Evolutionary conservation across 108 stramenopile genomes (phyloP).

Genomic region (Nitzschia sp.): DNA sequence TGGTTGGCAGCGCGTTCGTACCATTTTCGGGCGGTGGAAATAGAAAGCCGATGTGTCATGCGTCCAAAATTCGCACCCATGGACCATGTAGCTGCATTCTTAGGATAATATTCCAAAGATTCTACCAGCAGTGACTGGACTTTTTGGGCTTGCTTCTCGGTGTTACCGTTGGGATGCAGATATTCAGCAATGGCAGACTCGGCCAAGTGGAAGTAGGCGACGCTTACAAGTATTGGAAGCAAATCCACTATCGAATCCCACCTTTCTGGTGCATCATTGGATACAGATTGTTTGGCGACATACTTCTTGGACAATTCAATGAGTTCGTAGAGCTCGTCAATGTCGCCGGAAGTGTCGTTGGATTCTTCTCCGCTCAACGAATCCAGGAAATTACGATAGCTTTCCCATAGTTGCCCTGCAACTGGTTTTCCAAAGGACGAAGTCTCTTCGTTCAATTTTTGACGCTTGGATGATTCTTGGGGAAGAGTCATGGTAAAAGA

Average conservation of each 20-base stretch:
- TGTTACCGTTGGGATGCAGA: slow-evolving; percentile 5
- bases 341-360: slow-evolving; percentile 43
- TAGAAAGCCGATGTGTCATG: slow-evolving; percentile 36
- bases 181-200: slow-evolving; percentile 50
- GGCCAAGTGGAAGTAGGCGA: slow-evolving; percentile 57
- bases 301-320: slow-evolving; percentile 20
- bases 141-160: not conserved
- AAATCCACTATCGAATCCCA: slow-evolving; percentile 21
- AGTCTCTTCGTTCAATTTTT: slow-evolving; percentile 3
- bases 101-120: slow-evolving; percentile 43
- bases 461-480: slow-evolving; percentile 2
- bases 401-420: slow-evolving; percentile 36
- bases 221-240: slow-evolving; percentile 61
- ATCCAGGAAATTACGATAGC: slow-evolving; percentile 64
- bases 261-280: not conserved
- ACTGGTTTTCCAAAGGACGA: too few relatives aligned
- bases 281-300: not conserved
- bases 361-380: slow-evolving; percentile 36
- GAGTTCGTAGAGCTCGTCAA: slow-evolving; percentile 68
- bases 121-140: slow-evolving; percentile 14
- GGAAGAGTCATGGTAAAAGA: slow-evolving; percentile 8
- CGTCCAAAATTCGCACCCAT: slow-evolving; percentile 63
- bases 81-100: slow-evolving; percentile 58
- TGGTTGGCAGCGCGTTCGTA: slow-evolving; percentile 49
- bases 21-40: slow-evolving; percentile 21